Evolutionary conservation across 129 eudicot genomes (phyloP).

Genomic region (Flaveria robusta): DNA sequence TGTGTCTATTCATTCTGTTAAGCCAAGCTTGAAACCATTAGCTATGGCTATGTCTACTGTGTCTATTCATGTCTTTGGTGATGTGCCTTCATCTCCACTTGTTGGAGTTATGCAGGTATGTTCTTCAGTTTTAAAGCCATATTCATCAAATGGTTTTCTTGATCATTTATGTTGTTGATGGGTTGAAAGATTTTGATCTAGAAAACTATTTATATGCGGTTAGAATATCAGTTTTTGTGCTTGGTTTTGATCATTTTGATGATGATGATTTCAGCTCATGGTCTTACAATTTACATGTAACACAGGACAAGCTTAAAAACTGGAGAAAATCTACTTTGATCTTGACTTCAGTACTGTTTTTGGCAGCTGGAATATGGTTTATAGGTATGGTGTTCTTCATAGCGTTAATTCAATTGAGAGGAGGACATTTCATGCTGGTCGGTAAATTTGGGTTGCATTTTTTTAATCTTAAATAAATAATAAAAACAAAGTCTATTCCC

Average conservation of each 20-base stretch:
- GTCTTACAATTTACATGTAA: constrained; percentile 10
- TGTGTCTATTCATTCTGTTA: constrained; percentile 75
- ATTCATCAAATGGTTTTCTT: constrained; percentile 1
- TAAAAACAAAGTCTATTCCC: not conserved
- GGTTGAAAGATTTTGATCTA: not conserved
- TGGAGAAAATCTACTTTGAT: constrained; percentile 80
- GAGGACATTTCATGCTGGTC: not conserved
- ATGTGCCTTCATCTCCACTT: constrained; percentile 94
- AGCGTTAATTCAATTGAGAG: not conserved
- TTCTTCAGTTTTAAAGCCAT: not conserved
- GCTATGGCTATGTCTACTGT: constrained; percentile 97
- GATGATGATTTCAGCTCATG: not conserved
- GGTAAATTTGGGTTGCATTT: not conserved
- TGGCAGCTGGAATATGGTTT: constrained; percentile 83
- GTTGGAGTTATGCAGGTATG: constrained; percentile 86
- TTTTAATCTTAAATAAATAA: no score
- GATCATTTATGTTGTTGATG: not conserved
- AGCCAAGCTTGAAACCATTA: constrained; percentile 78
- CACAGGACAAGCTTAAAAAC: constrained; percentile 71
- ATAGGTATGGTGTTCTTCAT: constrained; percentile 45
- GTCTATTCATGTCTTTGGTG: constrained; percentile 84
- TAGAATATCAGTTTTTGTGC: not conserved
- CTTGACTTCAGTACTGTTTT: constrained; percentile 65
- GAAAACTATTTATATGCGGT: not conserved
- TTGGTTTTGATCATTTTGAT: not conserved